Evolutionary conservation across 192 early-diverging fungal species (phyloP).

Genomic region (Coemansia aciculifera): DNA sequence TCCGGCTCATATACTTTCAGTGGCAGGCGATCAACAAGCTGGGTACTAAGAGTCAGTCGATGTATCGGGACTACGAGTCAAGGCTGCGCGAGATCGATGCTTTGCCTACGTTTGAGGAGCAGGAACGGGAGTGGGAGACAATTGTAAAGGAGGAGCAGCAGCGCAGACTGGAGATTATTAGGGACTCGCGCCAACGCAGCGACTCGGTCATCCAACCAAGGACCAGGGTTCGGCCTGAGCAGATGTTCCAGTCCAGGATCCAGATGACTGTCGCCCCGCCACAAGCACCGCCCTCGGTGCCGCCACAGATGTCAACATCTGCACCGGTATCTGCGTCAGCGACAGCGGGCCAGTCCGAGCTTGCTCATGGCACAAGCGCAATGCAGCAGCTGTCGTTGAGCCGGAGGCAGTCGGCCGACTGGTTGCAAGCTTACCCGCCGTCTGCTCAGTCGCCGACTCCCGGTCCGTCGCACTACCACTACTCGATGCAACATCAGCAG

Average conservation of each 20-base stretch:
- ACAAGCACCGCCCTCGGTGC: not conserved
- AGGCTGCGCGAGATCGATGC: slow-evolving; percentile 46
- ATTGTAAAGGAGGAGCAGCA: slow-evolving; percentile 38
- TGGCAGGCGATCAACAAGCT: slow-evolving; percentile 48
- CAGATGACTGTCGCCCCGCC: slow-evolving; percentile 1
- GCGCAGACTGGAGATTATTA: slow-evolving; percentile 30
- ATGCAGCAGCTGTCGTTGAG: not conserved
- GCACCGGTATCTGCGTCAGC: slow-evolving; percentile 11
- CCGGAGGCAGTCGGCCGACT: slow-evolving; percentile 14
- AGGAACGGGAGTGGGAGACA: slow-evolving; percentile 36
- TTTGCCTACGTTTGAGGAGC: slow-evolving; percentile 27
- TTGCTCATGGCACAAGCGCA: not conserved
- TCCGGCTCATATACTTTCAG: slow-evolving; percentile 44
- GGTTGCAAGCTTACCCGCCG: not conserved
- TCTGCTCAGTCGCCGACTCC: slow-evolving; percentile 8
- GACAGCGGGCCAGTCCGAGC: not conserved
- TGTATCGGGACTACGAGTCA: slow-evolving; percentile 52
- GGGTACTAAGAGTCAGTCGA: slow-evolving; percentile 50
- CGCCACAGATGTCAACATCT: not conserved
- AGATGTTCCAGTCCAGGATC: slow-evolving; percentile 10
- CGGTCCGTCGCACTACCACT: slow-evolving; percentile 10
- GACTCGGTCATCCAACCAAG: slow-evolving; percentile 19
- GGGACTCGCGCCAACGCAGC: slow-evolving; percentile 29
- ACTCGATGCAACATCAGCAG: slow-evolving; percentile 10
- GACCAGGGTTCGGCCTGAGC: slow-evolving; percentile 6